Conservation (phyloP, 2,329 filamentous ascomycete species). For the Ascochyta koolunga region DNA sequence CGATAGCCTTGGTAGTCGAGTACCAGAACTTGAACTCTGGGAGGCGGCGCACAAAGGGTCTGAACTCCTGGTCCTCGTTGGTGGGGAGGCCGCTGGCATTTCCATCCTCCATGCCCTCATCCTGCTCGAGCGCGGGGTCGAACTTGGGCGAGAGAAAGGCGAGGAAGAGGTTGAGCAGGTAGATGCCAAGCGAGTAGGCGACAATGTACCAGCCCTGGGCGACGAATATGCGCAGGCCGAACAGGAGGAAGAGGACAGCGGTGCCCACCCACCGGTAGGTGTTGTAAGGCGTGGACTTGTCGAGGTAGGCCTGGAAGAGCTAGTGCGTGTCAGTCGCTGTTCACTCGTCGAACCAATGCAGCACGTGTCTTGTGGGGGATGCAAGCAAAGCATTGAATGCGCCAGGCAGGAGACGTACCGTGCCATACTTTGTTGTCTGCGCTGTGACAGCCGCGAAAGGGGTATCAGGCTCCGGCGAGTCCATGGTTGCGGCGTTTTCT, state of each 20-base stretch:
- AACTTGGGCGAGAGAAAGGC: conserved; percentile 98
- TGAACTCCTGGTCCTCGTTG: conserved; percentile 96
- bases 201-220: conserved; percentile 99
- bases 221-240: conserved; percentile 87
- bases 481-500: conserved; percentile 62
- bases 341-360: not conserved
- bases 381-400: not conserved
- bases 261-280: conserved; percentile 91
- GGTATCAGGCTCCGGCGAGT: conserved; percentile 86
- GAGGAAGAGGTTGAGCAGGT: conserved; percentile 98
- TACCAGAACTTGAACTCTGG: conserved; percentile 99
- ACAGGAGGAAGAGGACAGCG: conserved; percentile 74
- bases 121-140: conserved; percentile 92
- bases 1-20: conserved; percentile 84
- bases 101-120: conserved; percentile 96
- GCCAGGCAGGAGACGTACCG: conserved; percentile 60
- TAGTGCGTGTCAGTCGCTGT: conserved; percentile 50
- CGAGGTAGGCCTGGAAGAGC: conserved; percentile 93
- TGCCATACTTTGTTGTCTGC: conserved; percentile 77
- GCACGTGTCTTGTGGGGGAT: not conserved
- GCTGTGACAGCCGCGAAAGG: conserved; percentile 88
- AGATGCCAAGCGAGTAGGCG: conserved; percentile 96
- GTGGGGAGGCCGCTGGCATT: conserved; percentile 79
- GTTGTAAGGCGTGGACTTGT: conserved; percentile 89
- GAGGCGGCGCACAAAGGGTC: conserved; percentile 92